Conservation (phyloP, 208 protist genomes). For the Wallacemonas sp. region DNA sequence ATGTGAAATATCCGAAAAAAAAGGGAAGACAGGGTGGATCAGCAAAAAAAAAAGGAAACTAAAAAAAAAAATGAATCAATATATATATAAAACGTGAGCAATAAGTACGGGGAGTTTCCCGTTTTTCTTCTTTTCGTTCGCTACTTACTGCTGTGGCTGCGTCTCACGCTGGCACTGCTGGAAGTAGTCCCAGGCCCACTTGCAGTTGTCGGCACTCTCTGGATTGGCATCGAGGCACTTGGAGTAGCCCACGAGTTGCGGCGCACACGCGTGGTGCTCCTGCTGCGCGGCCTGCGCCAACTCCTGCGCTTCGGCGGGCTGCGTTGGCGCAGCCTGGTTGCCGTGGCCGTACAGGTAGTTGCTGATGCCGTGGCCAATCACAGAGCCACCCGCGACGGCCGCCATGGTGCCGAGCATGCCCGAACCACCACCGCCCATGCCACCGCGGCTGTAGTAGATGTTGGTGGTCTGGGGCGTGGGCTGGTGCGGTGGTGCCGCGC, state of each 20-base stretch:
- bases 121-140: background rate
- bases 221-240: constrained; percentile 84
- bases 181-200: constrained; percentile 91
- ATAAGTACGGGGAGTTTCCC: background rate
- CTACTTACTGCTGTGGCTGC: constrained; percentile 9
- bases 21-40: constrained; percentile 9
- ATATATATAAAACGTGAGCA: constrained; percentile 16
- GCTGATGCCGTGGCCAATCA: constrained; percentile 86
- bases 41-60: constrained; percentile 7
- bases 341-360: constrained; percentile 80
- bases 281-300: constrained; percentile 61
- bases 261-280: constrained; percentile 58
- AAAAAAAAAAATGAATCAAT: constrained; percentile 2
- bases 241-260: constrained; percentile 76
- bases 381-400: constrained; percentile 78
- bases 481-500: constrained; percentile 27
- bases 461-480: constrained; percentile 62
- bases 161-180: constrained; percentile 68
- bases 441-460: constrained; percentile 72
- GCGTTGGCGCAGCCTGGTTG: constrained; percentile 61
- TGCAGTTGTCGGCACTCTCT: constrained; percentile 62
- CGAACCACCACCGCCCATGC: constrained; percentile 44
- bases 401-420: constrained; percentile 86
- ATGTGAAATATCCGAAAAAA: background rate
- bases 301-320: constrained; percentile 84